A percentile compares a stretch with the other conserved stretches of the same genome.
phyloP scores from a whole-genome alignment of 1,284 basidiomycete species.

The Malassezia slooffiae region DNA sequence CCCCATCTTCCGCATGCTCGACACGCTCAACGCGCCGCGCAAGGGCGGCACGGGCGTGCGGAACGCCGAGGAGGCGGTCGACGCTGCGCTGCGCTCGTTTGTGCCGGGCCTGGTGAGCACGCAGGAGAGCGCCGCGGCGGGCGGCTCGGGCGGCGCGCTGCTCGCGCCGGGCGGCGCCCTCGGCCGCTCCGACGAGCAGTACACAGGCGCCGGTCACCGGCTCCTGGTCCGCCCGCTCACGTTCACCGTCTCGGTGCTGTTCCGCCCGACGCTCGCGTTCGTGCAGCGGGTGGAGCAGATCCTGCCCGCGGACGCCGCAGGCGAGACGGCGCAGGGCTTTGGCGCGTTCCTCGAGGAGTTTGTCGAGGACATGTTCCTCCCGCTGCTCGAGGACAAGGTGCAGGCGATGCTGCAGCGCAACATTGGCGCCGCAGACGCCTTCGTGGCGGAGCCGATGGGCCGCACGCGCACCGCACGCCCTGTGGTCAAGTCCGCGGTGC shows the following conservation, averaged over 20 bases:
- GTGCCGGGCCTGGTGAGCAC: constrained; percentile 74
- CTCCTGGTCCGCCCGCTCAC: constrained; percentile 79
- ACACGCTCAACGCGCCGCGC: constrained; percentile 48
- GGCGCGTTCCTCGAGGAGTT: constrained; percentile 80
- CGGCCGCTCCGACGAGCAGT: constrained; percentile 6
- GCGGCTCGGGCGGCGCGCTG: constrained; percentile 1
- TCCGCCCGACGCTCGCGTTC: constrained; percentile 82
- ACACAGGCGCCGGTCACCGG: constrained; percentile 60
- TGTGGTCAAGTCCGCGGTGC: constrained; percentile 70
- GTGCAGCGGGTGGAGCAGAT: constrained; percentile 55
- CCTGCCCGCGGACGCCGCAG: constrained; percentile 34
- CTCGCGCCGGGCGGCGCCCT: not conserved
- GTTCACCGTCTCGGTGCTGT: constrained; percentile 85
- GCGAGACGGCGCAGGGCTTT: constrained; percentile 51
- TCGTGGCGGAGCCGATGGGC: constrained; percentile 46
- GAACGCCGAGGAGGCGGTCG: constrained; percentile 74
- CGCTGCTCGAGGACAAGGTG: constrained; percentile 90
- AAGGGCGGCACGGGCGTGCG: constrained; percentile 54
- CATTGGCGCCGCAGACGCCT: constrained; percentile 56
- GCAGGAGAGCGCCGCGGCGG: constrained; percentile 14
- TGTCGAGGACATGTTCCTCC: constrained; percentile 81
- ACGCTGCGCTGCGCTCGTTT: constrained; percentile 69
- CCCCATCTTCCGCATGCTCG: constrained; percentile 72
- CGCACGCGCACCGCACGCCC: constrained; percentile 52
- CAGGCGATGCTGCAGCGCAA: constrained; percentile 24